Percentiles rank a stretch among this genome's conserved stretches.
Conservation (phyloP, 1,139 yeast species). For the Saccharomyces uvarum region DNA sequence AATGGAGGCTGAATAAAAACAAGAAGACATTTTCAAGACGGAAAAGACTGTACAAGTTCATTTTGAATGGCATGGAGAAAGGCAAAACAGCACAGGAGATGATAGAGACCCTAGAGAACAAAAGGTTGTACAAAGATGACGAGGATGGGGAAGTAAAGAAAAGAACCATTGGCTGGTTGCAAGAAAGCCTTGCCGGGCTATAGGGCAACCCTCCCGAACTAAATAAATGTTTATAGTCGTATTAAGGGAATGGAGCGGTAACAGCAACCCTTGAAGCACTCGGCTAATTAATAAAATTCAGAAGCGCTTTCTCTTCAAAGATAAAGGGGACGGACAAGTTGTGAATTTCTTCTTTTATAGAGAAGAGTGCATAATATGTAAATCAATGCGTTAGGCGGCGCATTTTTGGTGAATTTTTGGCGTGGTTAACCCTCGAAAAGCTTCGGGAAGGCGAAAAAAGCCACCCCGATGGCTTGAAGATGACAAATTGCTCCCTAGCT, state of each 20-base stretch:
- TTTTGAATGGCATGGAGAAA: constrained; percentile 30
- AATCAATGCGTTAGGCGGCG: neutral
- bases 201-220: constrained; percentile 5
- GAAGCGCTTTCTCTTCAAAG: neutral
- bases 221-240: neutral
- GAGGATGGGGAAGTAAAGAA: constrained; percentile 31
- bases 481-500: neutral
- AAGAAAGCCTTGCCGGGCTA: constrained; percentile 31
- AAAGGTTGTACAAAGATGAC: constrained; percentile 24
- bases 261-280: neutral
- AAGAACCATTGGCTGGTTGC: constrained; percentile 33
- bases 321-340: neutral
- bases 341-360: neutral
- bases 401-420: neutral
- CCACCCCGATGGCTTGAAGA: neutral
- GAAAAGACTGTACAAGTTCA: constrained; percentile 32
- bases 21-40: constrained; percentile 33
- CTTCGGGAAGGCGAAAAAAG: neutral
- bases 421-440: neutral
- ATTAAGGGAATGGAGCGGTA: neutral
- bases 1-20: constrained; percentile 32
- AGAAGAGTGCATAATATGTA: neutral
- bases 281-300: neutral
- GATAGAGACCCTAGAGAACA: constrained; percentile 29
- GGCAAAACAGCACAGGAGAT: constrained; percentile 32